Percentiles rank a stretch among this genome's conserved stretches.
phyloP scores from a whole-genome alignment of 805 yeast species.

The Suhomyces faveliae region DNA sequence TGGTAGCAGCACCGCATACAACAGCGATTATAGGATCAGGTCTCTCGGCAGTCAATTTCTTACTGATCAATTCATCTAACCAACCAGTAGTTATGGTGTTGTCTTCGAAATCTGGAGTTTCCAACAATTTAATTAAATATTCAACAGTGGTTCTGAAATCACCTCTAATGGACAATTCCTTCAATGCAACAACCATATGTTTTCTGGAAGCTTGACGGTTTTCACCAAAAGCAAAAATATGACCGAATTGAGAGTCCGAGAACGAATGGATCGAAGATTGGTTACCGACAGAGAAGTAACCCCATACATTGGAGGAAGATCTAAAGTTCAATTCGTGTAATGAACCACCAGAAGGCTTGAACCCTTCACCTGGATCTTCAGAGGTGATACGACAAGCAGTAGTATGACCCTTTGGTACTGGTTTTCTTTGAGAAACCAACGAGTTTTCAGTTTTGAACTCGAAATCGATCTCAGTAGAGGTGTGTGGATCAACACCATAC shows the following conservation, averaged over 20 bases:
- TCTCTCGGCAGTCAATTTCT: slow-evolving; percentile 93
- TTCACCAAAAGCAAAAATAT: slow-evolving; percentile 98
- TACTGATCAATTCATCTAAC: slow-evolving; percentile 94
- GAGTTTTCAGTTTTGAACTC: slow-evolving; percentile 75
- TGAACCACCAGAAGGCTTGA: slow-evolving; percentile 97
- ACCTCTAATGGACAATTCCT: slow-evolving; percentile 95
- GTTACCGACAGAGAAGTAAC: slow-evolving; percentile 95
- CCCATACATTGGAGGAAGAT: slow-evolving; percentile 98
- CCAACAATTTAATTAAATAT: slow-evolving; percentile 89
- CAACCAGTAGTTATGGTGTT: slow-evolving; percentile 98
- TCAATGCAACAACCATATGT: slow-evolving; percentile 98
- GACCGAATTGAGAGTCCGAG: slow-evolving; percentile 98
- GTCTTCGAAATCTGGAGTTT: slow-evolving; percentile 94
- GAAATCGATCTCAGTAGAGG: slow-evolving; percentile 86
- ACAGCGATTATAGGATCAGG: slow-evolving; percentile 91
- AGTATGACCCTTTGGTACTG: slow-evolving; percentile 96
- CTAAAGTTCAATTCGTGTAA: slow-evolving; percentile 95
- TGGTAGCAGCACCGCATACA: slow-evolving; percentile 96
- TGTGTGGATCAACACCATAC: slow-evolving; percentile 95
- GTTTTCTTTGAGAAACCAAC: slow-evolving; percentile 79
- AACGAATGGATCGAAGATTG: slow-evolving; percentile 97
- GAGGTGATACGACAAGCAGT: slow-evolving; percentile 99
- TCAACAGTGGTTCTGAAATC: slow-evolving; percentile 98
- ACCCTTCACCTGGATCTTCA: slow-evolving; percentile 99
- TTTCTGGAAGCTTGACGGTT: slow-evolving; percentile 97